Conservation (phyloP, 345 rosid genomes). For the Arabidopsis suecica region DNA sequence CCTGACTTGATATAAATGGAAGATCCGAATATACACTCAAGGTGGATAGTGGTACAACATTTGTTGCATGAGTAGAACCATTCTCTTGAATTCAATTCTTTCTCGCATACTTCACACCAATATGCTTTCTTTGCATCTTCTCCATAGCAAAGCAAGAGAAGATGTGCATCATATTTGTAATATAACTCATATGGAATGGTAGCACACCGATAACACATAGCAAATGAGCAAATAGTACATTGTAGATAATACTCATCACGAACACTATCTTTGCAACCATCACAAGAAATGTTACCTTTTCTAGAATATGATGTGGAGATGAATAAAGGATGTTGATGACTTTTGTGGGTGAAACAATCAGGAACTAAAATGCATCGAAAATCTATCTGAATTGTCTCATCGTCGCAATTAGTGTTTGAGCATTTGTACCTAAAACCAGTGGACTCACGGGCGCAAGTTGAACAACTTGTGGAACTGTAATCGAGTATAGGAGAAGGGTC, state of each 20-base stretch:
- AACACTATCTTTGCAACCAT: constrained; percentile 1
- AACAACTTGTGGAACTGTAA: not conserved
- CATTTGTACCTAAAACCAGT: not conserved
- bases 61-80: constrained; percentile 17
- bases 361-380: constrained; percentile 10
- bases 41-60: not conserved
- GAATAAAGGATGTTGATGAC: constrained; percentile 24
- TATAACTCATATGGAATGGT: not conserved
- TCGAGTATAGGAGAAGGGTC: not conserved
- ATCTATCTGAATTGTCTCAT: not conserved
- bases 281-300: not conserved
- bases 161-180: constrained; percentile 4
- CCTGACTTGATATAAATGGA: not conserved
- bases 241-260: not conserved
- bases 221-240: constrained; percentile 4
- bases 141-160: not conserved
- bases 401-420: not conserved
- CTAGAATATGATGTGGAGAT: not conserved
- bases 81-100: not conserved
- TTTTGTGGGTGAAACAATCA: constrained; percentile 13
- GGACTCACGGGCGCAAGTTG: not conserved
- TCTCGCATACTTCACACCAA: constrained; percentile 1
- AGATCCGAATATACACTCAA: not conserved
- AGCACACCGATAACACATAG: constrained; percentile 9
- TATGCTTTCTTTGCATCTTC: not conserved